phyloP scores from a whole-genome alignment of 2,329 filamentous ascomycete species.

The Conoideocrella luteorostrata region DNA sequence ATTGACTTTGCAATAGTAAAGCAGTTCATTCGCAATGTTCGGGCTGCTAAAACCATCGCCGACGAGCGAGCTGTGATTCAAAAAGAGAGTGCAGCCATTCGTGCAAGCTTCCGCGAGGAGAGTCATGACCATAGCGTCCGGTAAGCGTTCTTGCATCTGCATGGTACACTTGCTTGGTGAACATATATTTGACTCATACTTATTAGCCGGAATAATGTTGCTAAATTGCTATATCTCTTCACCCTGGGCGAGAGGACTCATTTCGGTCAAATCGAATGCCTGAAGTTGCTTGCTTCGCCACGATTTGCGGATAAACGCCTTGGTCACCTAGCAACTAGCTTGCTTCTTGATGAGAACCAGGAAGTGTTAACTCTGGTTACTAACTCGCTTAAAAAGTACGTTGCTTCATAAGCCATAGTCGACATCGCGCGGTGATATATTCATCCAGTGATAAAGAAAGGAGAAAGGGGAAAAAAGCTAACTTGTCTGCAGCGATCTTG shows the following conservation, averaged over 20 bases:
- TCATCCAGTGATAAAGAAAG: too few species aligned
- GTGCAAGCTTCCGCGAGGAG: conserved; percentile 96
- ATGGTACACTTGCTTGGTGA: not conserved
- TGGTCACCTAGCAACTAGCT: conserved; percentile 91
- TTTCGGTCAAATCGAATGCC: conserved; percentile 98
- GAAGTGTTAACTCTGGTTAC: conserved; percentile 96
- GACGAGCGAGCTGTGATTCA: conserved; percentile 97
- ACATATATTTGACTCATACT: not conserved
- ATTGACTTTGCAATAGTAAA: conserved; percentile 63
- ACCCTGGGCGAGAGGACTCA: conserved; percentile 95
- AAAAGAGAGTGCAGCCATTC: conserved; percentile 96
- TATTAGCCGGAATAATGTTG: conserved; percentile 90
- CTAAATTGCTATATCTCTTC: conserved; percentile 96
- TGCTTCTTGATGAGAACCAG: conserved; percentile 95
- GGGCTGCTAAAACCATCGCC: conserved; percentile 96
- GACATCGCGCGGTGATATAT: not conserved
- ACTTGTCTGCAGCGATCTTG: conserved; percentile 63
- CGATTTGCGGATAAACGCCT: conserved; percentile 96
- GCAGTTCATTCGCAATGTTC: conserved; percentile 99
- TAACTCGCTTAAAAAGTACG: conserved; percentile 94
- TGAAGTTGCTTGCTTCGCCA: conserved; percentile 93
- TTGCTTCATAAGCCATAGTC: conserved; percentile 4
- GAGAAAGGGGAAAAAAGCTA: conserved; percentile 13
- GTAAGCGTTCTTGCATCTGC: conserved; percentile 43
- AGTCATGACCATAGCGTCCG: conserved; percentile 85